Conservation (phyloP, 2,329 filamentous ascomycete genomes). For the Pleoardoris graminearum region DNA sequence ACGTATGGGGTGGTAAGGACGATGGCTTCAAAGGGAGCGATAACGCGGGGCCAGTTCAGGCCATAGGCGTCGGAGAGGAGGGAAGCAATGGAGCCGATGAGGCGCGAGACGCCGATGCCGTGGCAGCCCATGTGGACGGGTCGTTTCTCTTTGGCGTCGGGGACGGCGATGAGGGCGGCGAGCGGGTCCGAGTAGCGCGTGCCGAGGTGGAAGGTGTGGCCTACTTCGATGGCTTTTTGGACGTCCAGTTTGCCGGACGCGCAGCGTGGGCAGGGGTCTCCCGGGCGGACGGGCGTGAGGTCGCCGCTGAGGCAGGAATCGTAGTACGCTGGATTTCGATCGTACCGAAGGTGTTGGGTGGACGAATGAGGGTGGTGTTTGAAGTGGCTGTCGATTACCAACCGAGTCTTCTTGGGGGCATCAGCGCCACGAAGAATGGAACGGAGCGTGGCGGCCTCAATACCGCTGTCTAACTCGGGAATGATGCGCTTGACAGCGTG, state of each 20-base stretch:
- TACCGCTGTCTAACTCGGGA: slow-evolving; percentile 70
- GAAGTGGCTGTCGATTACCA: too few relatives aligned
- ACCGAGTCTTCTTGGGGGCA: too few relatives aligned
- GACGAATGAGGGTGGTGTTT: too few relatives aligned
- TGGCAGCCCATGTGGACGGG: slow-evolving; percentile 94
- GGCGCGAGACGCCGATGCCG: slow-evolving; percentile 88
- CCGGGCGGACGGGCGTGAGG: slow-evolving; percentile 66
- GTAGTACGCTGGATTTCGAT: too few relatives aligned
- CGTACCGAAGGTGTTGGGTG: too few relatives aligned
- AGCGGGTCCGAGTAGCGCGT: slow-evolving; percentile 83
- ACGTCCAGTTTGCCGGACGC: slow-evolving; percentile 63
- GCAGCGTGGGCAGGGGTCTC: slow-evolving; percentile 76
- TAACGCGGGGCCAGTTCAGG: slow-evolving; percentile 82
- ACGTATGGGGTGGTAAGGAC: slow-evolving; percentile 60
- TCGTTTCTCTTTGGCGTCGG: slow-evolving; percentile 48
- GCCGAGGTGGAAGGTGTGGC: slow-evolving; percentile 93
- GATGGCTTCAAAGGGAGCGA: slow-evolving; percentile 81
- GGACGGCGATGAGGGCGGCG: slow-evolving; percentile 61
- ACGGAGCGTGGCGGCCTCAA: slow-evolving; percentile 52
- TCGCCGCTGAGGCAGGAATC: too few relatives aligned
- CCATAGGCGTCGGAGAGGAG: slow-evolving; percentile 68
- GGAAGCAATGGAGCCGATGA: slow-evolving; percentile 85
- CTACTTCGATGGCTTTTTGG: slow-evolving; percentile 81
- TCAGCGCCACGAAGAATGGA: too few relatives aligned
- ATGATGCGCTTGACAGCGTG: slow-evolving; percentile 69